phyloP scores from a whole-genome alignment of 768 basidiomycete species.

The Trametes coccinea region DNA sequence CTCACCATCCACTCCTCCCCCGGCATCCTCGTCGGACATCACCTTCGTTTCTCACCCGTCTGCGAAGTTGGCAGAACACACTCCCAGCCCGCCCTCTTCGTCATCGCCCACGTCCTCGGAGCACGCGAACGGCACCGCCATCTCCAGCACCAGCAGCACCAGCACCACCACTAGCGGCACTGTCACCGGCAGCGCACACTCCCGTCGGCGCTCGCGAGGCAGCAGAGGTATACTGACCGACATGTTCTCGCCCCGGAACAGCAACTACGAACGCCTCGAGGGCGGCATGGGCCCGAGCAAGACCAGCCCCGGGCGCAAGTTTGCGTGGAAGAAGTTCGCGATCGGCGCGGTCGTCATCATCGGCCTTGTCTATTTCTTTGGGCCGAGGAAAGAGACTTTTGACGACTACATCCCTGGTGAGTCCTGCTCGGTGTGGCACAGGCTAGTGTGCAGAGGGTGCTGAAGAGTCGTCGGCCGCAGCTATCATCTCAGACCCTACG shows the following conservation, averaged over 20 bases:
- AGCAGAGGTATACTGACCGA: neutral
- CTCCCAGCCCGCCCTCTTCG: neutral
- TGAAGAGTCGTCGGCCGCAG: conserved; percentile 5
- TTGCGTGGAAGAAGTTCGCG: conserved; percentile 68
- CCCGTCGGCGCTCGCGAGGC: conserved; percentile 11
- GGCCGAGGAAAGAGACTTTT: conserved; percentile 44
- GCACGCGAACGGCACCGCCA: conserved; percentile 2
- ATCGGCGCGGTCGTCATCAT: conserved; percentile 58
- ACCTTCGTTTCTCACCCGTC: conserved; percentile 48
- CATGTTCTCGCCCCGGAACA: conserved; percentile 41
- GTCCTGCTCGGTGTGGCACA: neutral
- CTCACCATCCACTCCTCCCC: conserved; percentile 61
- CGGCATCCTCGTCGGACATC: conserved; percentile 95
- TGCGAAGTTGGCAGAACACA: conserved; percentile 5
- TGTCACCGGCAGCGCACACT: neutral
- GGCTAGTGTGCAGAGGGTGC: too few relatives aligned
- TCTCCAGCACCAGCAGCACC: neutral
- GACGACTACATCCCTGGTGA: conserved; percentile 33
- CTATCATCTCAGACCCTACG: conserved; percentile 16
- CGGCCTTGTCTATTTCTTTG: conserved; percentile 66
- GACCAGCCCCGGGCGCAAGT: conserved; percentile 25
- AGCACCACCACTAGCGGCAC: neutral
- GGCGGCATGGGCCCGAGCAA: conserved; percentile 56
- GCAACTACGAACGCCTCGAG: conserved; percentile 61
- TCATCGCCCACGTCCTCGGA: conserved; percentile 1